Evolutionary conservation across 805 yeast genomes (phyloP), one percentile per base, ranked within the genome.

Genomic region (Saccharomycopsis fodiens): DNA sequence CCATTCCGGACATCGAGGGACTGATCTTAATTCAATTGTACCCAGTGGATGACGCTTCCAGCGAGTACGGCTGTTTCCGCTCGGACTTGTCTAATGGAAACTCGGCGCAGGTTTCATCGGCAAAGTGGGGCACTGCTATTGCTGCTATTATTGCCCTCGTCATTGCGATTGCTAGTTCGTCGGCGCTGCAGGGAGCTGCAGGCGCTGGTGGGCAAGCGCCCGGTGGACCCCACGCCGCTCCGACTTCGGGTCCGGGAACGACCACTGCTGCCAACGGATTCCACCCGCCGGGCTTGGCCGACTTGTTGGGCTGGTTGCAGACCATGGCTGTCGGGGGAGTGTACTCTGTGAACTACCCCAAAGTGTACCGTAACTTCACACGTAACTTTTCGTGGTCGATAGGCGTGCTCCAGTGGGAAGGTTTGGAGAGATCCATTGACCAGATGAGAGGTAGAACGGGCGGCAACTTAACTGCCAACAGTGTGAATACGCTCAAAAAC

Each of bases 1-100:
- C 48, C 12, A 54, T 62, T 25, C 66, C 66, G 3, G 66, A 62
- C 42, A 52, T 62, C 20, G 65, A 62, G 42, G 65, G 64, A 2
- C 17, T 34, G 5, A 58, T 61, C 12, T 45, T 40, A 13, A 55
- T 61, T 35, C 39, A 45, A 3, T 29, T 52, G 3, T 50, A 44
- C 22, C 45, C 47, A 27, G 47, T 45, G 5, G 15, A 32, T 31
- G 44, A 40, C 23, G 4, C 23, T 6, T 5, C 35, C 20, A 38
- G 29, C n/a, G 27, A 44, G 35, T 38, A 29, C 16, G 53, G 53
- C 2, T 50, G 53, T 32, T 50, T 50, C 35, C 34, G 52, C 13
- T 50, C 66, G 4, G 47, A 56, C 7, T 52, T 63, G 6, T 39
- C 55, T 4, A 62, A 62, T 46, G 65, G 67, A 21, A 59, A 61